Evolutionary conservation across 2,329 filamentous ascomycete species (phyloP), one percentile per base, ranked within the genome.

Genomic region (Drechslera avenae): DNA sequence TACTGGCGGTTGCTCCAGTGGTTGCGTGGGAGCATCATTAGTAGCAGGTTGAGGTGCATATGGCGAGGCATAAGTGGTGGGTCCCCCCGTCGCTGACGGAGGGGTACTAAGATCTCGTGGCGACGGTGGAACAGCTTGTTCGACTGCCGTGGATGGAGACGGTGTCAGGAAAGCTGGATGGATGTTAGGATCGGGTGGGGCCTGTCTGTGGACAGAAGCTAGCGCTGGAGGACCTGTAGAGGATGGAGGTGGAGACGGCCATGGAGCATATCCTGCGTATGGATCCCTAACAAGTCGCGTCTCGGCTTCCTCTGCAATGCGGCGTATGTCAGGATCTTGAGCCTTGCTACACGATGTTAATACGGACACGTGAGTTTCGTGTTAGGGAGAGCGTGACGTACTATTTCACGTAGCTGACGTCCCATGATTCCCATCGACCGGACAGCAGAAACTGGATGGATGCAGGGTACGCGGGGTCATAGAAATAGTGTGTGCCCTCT

Each of bases 401-500:
- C 65, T 63, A 54, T 36, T 56, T 59, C 10, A 71, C 67, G 50
- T 58, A 69, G 46, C 64, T 59, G 6, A 71, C 61, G 37, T 71
- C 64, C 66, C 64, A 68, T 13, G 66, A 52, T 54, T 69, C 65
- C 68, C 68, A 71, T 8, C 49, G 41, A 8, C 64, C 66, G 28
- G 66, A 64, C 33, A 68, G 44, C 18, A 68, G 47, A 18, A 71
- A 71, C 50, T 69, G 67, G 36, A 71, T 64, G 4, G 62, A 49
- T n/a, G 62, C 52, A 16, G 68, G 66, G 39, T 61, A 57, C 1
- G 46, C 39, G 23, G 62, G 59, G 43, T 71, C 68, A 57, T 62
- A 64, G 41, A 71, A 71, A 46, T 64, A 71, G 47, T 71, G 63
- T 13, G 61, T 66, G 28, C 58, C 56, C 46, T 71, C 67, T 9